Conservation (phyloP, 192 early-diverging fungal species). For the Gonapodya sp. region DNA sequence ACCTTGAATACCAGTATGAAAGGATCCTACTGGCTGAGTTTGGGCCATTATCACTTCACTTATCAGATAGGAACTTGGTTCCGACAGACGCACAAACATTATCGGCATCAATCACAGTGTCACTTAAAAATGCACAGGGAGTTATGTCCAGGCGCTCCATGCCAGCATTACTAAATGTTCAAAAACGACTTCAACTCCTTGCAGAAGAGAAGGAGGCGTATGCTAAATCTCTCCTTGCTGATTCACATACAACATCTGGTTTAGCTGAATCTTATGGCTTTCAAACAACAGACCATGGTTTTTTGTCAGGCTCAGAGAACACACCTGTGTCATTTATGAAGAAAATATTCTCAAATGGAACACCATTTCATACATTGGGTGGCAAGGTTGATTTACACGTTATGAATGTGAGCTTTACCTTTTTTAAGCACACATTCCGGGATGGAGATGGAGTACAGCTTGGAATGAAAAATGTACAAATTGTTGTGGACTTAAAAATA, state of each 20-base stretch:
- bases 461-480: neutral
- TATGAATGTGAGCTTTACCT: neutral
- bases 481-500: neutral
- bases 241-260: neutral
- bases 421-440: neutral
- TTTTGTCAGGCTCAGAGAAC: neutral
- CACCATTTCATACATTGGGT: neutral
- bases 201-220: constrained; percentile 3
- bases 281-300: neutral
- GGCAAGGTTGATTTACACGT: neutral
- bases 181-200: neutral
- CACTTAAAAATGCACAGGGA: neutral
- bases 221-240: neutral
- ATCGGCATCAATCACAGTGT: neutral
- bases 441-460: neutral
- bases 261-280: neutral
- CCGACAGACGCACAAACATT: neutral
- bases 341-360: neutral
- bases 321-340: neutral
- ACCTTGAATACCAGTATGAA: neutral
- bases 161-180: neutral
- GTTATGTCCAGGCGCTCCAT: neutral
- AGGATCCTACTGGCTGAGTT: neutral
- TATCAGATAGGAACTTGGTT: neutral
- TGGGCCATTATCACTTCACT: neutral